Percentiles rank a stretch among this genome's conserved stretches.
phyloP scores from a whole-genome alignment of 2,329 filamentous ascomycete species.

The Pseudopithomyces chartarum region DNA sequence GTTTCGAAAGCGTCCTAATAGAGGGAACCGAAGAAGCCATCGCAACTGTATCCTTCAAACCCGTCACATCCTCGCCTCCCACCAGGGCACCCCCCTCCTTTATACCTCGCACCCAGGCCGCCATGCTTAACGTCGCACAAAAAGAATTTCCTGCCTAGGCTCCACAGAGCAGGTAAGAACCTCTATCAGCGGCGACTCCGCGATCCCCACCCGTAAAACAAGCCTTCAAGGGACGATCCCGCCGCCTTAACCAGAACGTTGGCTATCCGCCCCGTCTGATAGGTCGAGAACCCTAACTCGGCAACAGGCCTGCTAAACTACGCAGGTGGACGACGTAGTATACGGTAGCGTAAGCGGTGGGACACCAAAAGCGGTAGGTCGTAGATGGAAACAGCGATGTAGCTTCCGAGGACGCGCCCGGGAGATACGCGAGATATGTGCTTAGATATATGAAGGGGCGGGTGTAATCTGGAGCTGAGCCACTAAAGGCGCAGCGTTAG shows the following conservation, averaged over 20 bases:
- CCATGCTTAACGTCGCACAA: neutral
- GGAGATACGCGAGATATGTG: conserved; percentile 5
- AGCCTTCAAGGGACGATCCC: conserved; percentile 2
- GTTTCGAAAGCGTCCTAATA: conserved; percentile 41
- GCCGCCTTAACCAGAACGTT: neutral
- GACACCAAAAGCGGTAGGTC: conserved; percentile 12
- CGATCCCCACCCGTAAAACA: conserved; percentile 1
- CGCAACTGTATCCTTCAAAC: conserved; percentile 15
- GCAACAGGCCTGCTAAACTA: neutral
- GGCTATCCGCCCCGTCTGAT: neutral
- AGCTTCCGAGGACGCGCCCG: conserved; percentile 11
- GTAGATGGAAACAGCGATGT: conserved; percentile 3
- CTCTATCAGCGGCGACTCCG: neutral
- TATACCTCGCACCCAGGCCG: conserved; percentile 7
- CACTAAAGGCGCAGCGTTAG: conserved; percentile 40
- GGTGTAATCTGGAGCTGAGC: conserved; percentile 20
- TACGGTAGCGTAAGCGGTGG: neutral
- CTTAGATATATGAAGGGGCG: conserved; percentile 26
- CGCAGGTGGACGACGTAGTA: neutral
- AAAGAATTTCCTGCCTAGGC: conserved; percentile 4
- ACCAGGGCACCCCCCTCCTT: conserved; percentile 3
- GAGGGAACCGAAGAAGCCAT: conserved; percentile 41
- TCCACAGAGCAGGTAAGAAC: conserved; percentile 10
- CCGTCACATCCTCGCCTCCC: conserved; percentile 1
- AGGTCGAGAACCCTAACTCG: too few species aligned